phyloP scores from a whole-genome alignment of 2,329 filamentous ascomycete species.

The Fusarium chaquense region DNA sequence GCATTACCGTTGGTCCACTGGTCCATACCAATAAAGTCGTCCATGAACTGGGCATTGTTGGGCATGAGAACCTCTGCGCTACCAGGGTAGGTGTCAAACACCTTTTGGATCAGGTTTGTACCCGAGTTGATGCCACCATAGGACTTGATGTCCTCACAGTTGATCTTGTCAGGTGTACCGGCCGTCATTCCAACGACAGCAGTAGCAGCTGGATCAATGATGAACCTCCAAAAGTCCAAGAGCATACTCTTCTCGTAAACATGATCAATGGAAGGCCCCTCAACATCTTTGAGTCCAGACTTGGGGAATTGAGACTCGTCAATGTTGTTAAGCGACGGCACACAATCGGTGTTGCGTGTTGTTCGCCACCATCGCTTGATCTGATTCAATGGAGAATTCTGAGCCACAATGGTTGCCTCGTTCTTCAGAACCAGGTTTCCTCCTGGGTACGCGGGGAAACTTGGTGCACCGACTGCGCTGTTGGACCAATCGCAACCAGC shows the following conservation, averaged over 20 bases:
- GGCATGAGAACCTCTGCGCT: not conserved
- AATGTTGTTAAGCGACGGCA: not conserved
- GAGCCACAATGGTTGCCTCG: not conserved
- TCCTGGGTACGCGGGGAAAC: not conserved
- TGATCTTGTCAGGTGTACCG: conserved; percentile 1
- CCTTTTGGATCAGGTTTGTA: not conserved
- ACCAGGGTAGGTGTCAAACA: conserved; percentile 14
- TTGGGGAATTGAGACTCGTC: not conserved
- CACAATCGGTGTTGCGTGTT: not conserved
- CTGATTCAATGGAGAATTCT: not conserved
- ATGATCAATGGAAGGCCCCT: conserved; percentile 12
- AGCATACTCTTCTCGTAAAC: conserved; percentile 34
- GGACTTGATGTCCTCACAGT: conserved; percentile 13
- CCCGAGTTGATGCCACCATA: not conserved
- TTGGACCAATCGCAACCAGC: not conserved
- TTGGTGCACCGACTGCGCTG: not conserved
- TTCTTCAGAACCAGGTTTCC: not conserved
- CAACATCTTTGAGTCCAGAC: not conserved
- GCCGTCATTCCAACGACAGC: not conserved
- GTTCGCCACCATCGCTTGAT: conserved; percentile 8
- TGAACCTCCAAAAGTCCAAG: conserved; percentile 5
- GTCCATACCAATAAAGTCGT: conserved; percentile 33
- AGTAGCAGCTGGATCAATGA: not conserved
- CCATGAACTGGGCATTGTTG: not conserved
- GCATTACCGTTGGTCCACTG: conserved; percentile 11